Evolutionary conservation across 2,329 filamentous ascomycete species (phyloP).

Genomic region (Celoporthe dispersa): DNA sequence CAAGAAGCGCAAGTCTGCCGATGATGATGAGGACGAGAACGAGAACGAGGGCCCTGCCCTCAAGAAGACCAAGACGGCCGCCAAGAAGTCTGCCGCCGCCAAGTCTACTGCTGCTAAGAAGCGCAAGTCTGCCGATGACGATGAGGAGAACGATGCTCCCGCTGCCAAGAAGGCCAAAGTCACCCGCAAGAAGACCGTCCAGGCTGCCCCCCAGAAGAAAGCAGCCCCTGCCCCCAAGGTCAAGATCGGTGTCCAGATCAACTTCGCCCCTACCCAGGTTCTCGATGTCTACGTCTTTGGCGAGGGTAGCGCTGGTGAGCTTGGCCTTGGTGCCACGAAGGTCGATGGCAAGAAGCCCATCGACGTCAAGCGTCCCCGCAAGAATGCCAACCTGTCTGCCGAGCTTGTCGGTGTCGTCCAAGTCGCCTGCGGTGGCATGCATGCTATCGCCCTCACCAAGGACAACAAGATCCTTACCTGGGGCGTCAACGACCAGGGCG

Average conservation of each 20-base stretch:
- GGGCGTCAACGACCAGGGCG: slow-evolving; percentile 87
- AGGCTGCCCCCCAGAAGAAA: slow-evolving; percentile 23
- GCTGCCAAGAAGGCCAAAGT: slow-evolving; percentile 44
- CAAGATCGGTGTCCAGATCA: slow-evolving; percentile 52
- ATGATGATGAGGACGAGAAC: slow-evolving; percentile 32
- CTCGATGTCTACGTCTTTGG: slow-evolving; percentile 82
- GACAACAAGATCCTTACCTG: slow-evolving; percentile 84
- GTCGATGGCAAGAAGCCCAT: slow-evolving; percentile 63
- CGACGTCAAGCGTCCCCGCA: slow-evolving; percentile 75
- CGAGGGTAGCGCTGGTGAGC: slow-evolving; percentile 79
- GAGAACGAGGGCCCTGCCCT: not conserved
- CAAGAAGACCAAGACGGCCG: slow-evolving; percentile 10
- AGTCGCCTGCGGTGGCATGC: slow-evolving; percentile 81
- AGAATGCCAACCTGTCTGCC: slow-evolving; percentile 64
- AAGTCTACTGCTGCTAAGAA: slow-evolving; percentile 26
- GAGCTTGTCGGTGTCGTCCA: slow-evolving; percentile 70
- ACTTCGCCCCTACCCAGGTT: slow-evolving; percentile 63
- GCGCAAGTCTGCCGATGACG: slow-evolving; percentile 10
- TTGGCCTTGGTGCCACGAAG: slow-evolving; percentile 71
- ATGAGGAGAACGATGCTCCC: slow-evolving; percentile 56
- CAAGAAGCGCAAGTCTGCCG: slow-evolving; percentile 53
- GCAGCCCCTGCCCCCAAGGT: slow-evolving; percentile 9
- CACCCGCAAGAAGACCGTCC: slow-evolving; percentile 24
- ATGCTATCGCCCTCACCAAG: slow-evolving; percentile 74
- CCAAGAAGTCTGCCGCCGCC: slow-evolving; percentile 27